These are phyloP conservation scores for Paraphaeosphaeria sporulosa DNA, from an alignment of 2,329 filamentous ascomycete species.

Conservation along the genomic window DNA sequence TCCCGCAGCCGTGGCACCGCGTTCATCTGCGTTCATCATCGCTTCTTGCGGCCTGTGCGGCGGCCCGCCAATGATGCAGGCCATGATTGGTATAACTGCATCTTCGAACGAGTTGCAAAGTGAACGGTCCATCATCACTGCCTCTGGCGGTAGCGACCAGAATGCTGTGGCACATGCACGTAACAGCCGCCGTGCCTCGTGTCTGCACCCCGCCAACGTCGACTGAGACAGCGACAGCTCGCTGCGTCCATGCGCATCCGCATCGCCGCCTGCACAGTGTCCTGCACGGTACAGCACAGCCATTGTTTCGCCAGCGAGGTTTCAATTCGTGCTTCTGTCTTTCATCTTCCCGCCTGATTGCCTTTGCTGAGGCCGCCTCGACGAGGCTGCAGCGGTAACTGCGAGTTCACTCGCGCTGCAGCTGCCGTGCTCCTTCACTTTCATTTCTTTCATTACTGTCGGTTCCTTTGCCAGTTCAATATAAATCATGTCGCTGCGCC, in stretches of 20 bases:
- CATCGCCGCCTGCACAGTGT: background rate
- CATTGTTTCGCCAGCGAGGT: background rate
- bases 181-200: background rate
- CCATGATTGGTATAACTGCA: conserved; percentile 4
- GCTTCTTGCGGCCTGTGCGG: conserved; percentile 9
- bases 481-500: background rate
- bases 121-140: background rate
- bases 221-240: conserved; percentile 4
- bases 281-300: background rate
- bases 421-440: background rate
- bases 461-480: background rate
- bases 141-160: background rate
- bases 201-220: background rate
- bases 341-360: background rate
- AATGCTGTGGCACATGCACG: background rate
- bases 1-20: conserved; percentile 8
- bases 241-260: background rate
- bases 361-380: conserved; percentile 3
- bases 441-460: background rate
- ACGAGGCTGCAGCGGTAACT: conserved; percentile 12
- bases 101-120: background rate
- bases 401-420: conserved; percentile 7
- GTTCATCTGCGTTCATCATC: conserved; percentile 1
- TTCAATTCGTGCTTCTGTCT: background rate
- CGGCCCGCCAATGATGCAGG: conserved; percentile 3